Evolutionary conservation across 495 filamentous ascomycete species (phyloP), one percentile per base, ranked within the genome.

Genomic region (Melanomma pulvis-pyrius): DNA sequence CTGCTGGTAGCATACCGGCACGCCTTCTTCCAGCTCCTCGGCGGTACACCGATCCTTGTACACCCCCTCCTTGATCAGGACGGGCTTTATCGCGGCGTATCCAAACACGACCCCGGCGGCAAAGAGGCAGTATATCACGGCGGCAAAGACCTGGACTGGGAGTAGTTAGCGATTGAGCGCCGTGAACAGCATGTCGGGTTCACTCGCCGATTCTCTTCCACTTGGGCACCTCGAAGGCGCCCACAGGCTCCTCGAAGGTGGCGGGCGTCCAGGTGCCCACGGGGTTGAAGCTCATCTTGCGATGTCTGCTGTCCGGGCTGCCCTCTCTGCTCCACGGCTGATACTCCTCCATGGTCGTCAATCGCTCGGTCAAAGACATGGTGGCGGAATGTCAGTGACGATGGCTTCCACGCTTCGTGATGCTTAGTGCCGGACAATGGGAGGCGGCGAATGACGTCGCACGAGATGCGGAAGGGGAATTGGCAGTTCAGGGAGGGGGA

Each of bases 51-150:
- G 73, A 36, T 90, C 78, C 47, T 78, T 76, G 71, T 93, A 96
- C 22, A 92, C 90, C 0, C 86, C 87, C 76, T 93, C 89, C 56
- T 79, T 74, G 57, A 93, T 88, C 58, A 96, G 78, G 2, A 93
- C 86, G 1, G 91, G 90, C 72, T 96, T 96, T 59, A 96, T 76
- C 36, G 91, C 91, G 32, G 91, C 91, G 75, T 90, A 96, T 25
- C 88, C 89, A 73, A 96, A 96, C 21, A 96, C 87, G 44, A 91
- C 75, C 11, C 91, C 91, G 11, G 91, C 89, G 1, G 90, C 84
- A 41, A 96, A 82, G 44, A 97, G 85, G 77, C 92, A 96, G 75
- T 92, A 93, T 1, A 92, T 68, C 1, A 93, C 89, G 15, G 89
- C 87, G 41, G 84, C 76, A 15, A 74, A 74, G 22, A 91, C 83